These are phyloP conservation scores for Domatiomyces catenatus DNA, from an alignment of 2,329 filamentous ascomycete genomes.

Conservation along the genomic window DNA sequence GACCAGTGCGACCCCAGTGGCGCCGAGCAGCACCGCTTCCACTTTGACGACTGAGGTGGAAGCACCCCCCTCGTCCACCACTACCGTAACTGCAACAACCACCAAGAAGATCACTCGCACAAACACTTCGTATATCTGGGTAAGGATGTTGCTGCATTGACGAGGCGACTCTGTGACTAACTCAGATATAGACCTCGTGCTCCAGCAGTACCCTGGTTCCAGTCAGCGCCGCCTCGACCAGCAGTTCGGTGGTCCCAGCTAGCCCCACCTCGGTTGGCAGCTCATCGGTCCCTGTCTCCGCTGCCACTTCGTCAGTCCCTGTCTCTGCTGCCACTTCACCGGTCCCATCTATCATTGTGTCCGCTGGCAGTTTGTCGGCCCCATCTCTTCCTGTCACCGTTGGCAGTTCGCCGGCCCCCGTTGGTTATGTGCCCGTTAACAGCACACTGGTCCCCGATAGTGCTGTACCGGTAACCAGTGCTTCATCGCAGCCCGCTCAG, in stretches of 20 bases:
- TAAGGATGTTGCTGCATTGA: constrained; percentile 1
- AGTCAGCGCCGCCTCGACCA: constrained; percentile 7
- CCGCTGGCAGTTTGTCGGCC: too few species aligned
- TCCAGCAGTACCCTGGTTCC: constrained; percentile 5
- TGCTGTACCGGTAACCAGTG: constrained; percentile 4
- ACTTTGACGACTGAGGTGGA: constrained; percentile 1
- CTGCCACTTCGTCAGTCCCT: too few species aligned
- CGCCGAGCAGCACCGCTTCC: constrained; percentile 5
- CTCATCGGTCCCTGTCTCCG: too few species aligned
- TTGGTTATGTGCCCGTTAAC: constrained; percentile 3
- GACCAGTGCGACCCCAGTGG: constrained; percentile 1
- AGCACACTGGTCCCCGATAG: constrained; percentile 3
- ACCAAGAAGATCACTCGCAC: constrained; percentile 4
- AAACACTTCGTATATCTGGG: not conserved
- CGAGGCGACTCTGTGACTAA: constrained; percentile 7
- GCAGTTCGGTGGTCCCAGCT: constrained; percentile 4
- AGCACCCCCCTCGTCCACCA: constrained; percentile 1
- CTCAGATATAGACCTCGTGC: constrained; percentile 10
- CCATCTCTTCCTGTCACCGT: constrained; percentile 2
- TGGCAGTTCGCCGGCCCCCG: constrained; percentile 6
- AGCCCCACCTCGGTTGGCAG: constrained; percentile 1
- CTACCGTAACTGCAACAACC: not conserved
- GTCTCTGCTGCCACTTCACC: too few species aligned
- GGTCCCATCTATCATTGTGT: too few species aligned
- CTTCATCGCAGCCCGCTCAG: not conserved